These are phyloP conservation scores for Fusarium xyrophilum DNA, from an alignment of 2,329 filamentous ascomycete genomes.

Conservation along the genomic window DNA sequence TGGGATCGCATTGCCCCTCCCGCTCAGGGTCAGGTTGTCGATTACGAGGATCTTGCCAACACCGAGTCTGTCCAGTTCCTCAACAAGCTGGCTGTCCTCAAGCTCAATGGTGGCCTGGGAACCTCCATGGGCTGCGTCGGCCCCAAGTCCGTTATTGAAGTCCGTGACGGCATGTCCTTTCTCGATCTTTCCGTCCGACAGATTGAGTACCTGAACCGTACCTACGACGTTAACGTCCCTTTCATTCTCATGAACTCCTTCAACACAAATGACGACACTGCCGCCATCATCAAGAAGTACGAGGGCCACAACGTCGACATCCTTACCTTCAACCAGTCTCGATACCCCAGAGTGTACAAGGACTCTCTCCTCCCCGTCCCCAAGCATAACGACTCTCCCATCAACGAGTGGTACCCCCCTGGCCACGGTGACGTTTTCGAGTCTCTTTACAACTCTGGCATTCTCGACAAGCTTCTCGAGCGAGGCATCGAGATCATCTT, in stretches of 20 bases:
- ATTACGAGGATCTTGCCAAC: constrained; percentile 90
- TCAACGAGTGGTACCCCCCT: constrained; percentile 98
- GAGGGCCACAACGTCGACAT: constrained; percentile 99
- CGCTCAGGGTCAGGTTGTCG: constrained; percentile 90
- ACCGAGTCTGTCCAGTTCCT: constrained; percentile 92
- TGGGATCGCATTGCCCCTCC: constrained; percentile 98
- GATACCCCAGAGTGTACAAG: constrained; percentile 97
- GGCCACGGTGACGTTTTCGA: constrained; percentile 99
- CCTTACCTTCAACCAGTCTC: constrained; percentile 99
- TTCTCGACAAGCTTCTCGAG: constrained; percentile 93
- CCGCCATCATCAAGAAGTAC: constrained; percentile 99
- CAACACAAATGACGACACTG: constrained; percentile 98
- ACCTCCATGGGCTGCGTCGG: constrained; percentile 99
- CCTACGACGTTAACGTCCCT: constrained; percentile 94
- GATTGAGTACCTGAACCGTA: constrained; percentile 99
- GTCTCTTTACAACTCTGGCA: constrained; percentile 98
- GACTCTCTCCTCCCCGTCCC: constrained; percentile 96
- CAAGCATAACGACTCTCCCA: constrained; percentile 84
- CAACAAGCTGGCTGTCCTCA: constrained; percentile 96
- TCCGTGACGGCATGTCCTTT: constrained; percentile 99
- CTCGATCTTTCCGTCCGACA: constrained; percentile 97
- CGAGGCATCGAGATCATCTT: constrained; percentile 98
- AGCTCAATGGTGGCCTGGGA: constrained; percentile 98
- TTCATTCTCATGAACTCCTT: constrained; percentile 99
- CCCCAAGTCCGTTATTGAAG: constrained; percentile 99